Conservation (phyloP, 1,139 yeast species). For the Geotrichum reessii region DNA sequence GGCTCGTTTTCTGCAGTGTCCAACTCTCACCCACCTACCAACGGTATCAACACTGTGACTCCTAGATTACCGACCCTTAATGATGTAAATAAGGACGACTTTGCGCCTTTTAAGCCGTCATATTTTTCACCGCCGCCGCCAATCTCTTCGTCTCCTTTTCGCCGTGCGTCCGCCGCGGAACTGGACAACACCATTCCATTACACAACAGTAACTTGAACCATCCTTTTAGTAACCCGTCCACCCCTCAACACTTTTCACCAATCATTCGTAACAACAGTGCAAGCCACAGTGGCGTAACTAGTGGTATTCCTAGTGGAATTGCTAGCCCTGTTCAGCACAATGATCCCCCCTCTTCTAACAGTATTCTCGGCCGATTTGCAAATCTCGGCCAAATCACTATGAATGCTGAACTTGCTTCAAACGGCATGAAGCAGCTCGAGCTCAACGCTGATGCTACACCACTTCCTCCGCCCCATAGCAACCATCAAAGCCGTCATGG, state of each 20-base stretch:
- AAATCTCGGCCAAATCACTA: conserved; percentile 72
- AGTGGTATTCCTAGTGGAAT: background rate
- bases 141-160: conserved; percentile 4
- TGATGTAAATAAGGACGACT: background rate
- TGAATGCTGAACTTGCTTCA: conserved; percentile 56
- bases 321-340: background rate
- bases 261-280: background rate
- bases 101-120: background rate
- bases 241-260: conserved; percentile 12
- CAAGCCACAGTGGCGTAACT: background rate
- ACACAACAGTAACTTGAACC: background rate
- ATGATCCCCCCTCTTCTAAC: background rate
- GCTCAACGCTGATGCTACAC: conserved; percentile 8
- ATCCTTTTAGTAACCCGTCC: background rate
- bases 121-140: conserved; percentile 4
- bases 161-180: conserved; percentile 4
- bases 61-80: background rate
- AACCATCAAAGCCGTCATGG: conserved; percentile 12
- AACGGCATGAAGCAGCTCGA: conserved; percentile 6
- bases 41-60: background rate
- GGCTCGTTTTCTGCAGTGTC: conserved; percentile 1
- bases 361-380: conserved; percentile 46
- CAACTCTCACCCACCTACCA: background rate
- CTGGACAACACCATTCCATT: background rate
- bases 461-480: conserved; percentile 6